phyloP scores from a whole-genome alignment of 257 asterid genomes.

The Nicotiana undulata region DNA sequence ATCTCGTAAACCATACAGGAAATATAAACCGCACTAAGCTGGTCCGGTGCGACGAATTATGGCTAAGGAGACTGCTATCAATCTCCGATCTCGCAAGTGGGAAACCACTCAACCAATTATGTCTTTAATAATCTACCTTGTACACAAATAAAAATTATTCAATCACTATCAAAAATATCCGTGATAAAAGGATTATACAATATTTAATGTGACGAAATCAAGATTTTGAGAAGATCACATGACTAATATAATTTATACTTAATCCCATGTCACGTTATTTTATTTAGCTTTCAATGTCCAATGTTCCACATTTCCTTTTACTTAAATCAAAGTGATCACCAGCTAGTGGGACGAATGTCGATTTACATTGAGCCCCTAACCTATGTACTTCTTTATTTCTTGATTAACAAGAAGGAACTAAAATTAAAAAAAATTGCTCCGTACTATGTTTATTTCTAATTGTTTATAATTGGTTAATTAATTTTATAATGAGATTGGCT shows the following conservation, averaged over 20 bases:
- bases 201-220: conserved; percentile 24
- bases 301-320: neutral
- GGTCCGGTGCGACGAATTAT: no score
- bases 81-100: rapidly evolving
- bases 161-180: neutral
- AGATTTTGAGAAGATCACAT: conserved; percentile 33
- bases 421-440: neutral
- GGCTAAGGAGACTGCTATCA: no score
- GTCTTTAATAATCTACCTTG: neutral
- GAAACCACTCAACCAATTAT: no score
- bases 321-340: conserved; percentile 4
- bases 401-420: neutral
- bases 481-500: neutral
- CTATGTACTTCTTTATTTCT: neutral
- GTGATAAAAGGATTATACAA: neutral
- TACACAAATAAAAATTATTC: neutral
- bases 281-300: neutral
- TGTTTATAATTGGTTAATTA: neutral
- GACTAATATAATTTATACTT: conserved; percentile 10
- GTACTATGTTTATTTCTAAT: neutral
- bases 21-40: no score
- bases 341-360: conserved; percentile 37
- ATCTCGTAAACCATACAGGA: no score
- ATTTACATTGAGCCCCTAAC: conserved; percentile 54
- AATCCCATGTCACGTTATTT: neutral